Conservation (phyloP, 139 green algal genomes). For the Desmodesmus armatus region DNA sequence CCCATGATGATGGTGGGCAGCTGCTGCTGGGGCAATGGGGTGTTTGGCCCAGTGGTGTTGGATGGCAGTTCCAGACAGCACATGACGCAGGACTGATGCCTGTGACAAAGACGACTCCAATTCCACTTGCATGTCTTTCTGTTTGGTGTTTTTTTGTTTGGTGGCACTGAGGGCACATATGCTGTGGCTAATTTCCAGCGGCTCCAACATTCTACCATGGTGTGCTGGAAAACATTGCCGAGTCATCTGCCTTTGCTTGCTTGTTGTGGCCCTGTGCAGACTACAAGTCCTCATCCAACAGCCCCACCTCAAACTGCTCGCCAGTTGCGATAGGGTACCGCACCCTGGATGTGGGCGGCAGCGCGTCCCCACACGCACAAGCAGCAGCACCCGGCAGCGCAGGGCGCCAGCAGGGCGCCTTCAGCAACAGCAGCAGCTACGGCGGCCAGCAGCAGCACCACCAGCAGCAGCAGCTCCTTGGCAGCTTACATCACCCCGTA, state of each 20-base stretch:
- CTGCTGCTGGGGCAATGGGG: neutral
- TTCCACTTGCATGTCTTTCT: too few species aligned
- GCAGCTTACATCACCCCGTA: too few species aligned
- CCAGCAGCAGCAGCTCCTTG: conserved; percentile 17
- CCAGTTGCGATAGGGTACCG: conserved; percentile 10
- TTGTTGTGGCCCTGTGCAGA: conserved; percentile 20
- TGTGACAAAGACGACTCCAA: too few species aligned
- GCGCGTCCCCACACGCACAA: conserved; percentile 1
- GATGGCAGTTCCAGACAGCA: too few species aligned
- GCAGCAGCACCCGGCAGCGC: conserved; percentile 5
- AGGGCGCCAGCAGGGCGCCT: neutral
- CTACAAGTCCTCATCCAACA: conserved; percentile 20
- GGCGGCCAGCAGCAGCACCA: conserved; percentile 9
- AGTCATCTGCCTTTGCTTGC: neutral
- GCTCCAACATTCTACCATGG: too few species aligned
- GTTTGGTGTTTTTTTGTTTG: too few species aligned
- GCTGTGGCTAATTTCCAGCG: too few species aligned
- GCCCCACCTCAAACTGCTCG: conserved; percentile 18
- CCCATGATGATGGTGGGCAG: conserved; percentile 14
- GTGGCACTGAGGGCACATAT: too few species aligned
- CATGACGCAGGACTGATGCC: too few species aligned
- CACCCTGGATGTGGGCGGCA: neutral
- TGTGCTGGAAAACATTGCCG: too few species aligned
- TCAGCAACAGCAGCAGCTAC: neutral
- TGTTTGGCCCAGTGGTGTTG: neutral